These are phyloP conservation scores for Botrytis elliptica DNA, from an alignment of 2,329 filamentous ascomycete genomes.

Conservation along the genomic window DNA sequence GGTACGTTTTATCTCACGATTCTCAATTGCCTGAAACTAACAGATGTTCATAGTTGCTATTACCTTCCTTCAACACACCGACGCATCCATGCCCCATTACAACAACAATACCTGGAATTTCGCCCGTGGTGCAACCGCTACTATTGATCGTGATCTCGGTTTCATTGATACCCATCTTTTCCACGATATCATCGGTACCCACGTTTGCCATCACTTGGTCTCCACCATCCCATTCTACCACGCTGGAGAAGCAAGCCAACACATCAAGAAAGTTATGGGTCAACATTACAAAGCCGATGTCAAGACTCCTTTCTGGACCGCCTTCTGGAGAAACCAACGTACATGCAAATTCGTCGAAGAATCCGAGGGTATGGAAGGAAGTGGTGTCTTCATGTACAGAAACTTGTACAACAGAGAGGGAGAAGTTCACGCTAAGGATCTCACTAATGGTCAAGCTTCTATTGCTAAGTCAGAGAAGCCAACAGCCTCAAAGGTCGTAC, in stretches of 20 bases:
- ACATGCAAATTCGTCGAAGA: conserved; percentile 41
- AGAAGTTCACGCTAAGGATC: conserved; percentile 30
- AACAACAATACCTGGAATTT: conserved; percentile 60
- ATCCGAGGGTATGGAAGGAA: conserved; percentile 37
- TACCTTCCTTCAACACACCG: conserved; percentile 73
- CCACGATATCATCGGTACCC: conserved; percentile 64
- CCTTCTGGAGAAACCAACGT: conserved; percentile 40
- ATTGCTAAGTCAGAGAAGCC: conserved; percentile 22
- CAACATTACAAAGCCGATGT: conserved; percentile 51
- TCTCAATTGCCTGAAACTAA: conserved; percentile 28
- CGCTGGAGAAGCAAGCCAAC: conserved; percentile 56
- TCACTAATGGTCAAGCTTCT: conserved; percentile 21
- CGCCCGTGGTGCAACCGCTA: conserved; percentile 60
- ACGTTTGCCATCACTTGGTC: conserved; percentile 63
- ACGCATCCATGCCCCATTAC: conserved; percentile 56
- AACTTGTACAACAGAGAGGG: conserved; percentile 36
- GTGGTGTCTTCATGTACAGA: conserved; percentile 39
- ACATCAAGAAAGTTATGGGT: conserved; percentile 56
- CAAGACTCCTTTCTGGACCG: conserved; percentile 40
- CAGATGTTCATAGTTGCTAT: conserved; percentile 56
- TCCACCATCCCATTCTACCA: conserved; percentile 62
- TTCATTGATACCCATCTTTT: conserved; percentile 64
- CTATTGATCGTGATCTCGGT: conserved; percentile 63
- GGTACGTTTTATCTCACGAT: conserved; percentile 43
- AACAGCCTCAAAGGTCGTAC: neutral